These are phyloP conservation scores for Colletotrichum sp. DNA, from an alignment of 2,329 filamentous ascomycete genomes.

Conservation along the genomic window DNA sequence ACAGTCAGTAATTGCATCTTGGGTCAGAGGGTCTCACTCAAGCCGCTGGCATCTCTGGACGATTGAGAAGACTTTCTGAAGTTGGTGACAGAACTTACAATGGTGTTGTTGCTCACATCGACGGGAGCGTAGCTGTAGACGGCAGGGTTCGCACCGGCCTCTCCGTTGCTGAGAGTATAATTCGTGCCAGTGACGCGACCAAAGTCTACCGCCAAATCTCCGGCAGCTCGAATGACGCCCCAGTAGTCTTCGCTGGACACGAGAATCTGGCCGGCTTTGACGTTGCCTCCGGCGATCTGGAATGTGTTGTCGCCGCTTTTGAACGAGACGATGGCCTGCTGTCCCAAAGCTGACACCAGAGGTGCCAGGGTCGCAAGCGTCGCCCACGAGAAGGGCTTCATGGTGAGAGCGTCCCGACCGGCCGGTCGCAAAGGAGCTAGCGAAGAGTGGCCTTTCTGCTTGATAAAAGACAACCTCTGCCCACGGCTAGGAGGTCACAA, in stretches of 20 bases:
- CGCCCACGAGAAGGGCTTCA: slow-evolving; percentile 21
- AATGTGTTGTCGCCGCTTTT: slow-evolving; percentile 25
- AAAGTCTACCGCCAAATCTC: slow-evolving; percentile 72
- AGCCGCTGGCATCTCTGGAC: not conserved
- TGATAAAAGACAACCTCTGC: not conserved
- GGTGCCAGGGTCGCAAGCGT: slow-evolving; percentile 25
- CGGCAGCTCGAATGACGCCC: slow-evolving; percentile 70
- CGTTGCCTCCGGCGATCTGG: slow-evolving; percentile 41
- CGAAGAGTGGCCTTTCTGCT: not conserved
- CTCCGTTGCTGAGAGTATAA: slow-evolving; percentile 61
- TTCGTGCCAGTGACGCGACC: slow-evolving; percentile 73
- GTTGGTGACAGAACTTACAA: slow-evolving; percentile 35
- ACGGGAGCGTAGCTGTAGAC: slow-evolving; percentile 48
- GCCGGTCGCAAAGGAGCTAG: not conserved
- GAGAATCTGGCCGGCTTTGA: slow-evolving; percentile 52
- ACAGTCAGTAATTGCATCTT: not conserved
- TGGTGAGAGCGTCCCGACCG: not conserved
- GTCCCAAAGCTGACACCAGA: slow-evolving; percentile 46
- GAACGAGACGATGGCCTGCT: slow-evolving; percentile 53
- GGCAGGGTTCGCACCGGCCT: slow-evolving; percentile 37
- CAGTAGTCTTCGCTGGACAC: slow-evolving; percentile 67
- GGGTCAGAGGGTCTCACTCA: not conserved
- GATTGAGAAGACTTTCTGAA: not conserved
- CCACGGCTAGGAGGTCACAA: not conserved
- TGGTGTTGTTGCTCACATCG: slow-evolving; percentile 51